These are phyloP conservation scores for Clathrus columnatus DNA, from an alignment of 768 basidiomycete species.

Conservation along the genomic window DNA sequence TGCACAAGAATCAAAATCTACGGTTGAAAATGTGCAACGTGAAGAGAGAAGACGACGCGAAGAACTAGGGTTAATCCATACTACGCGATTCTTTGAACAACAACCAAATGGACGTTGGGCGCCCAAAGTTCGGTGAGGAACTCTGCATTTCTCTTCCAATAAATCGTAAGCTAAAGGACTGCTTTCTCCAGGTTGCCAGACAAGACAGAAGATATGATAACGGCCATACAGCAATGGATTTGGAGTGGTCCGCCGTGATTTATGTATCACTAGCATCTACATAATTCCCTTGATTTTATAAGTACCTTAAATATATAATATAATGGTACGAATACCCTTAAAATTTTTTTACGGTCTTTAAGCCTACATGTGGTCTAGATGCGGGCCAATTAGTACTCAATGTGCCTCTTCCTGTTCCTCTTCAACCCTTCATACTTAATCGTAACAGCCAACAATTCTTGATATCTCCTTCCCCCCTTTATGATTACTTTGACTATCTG, in stretches of 20 bases:
- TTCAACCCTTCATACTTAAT: too few relatives aligned
- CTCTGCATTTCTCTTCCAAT: not conserved
- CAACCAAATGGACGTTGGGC: slow-evolving; percentile 65
- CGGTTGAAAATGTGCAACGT: slow-evolving; percentile 87
- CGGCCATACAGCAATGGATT: slow-evolving; percentile 72
- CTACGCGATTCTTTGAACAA: slow-evolving; percentile 76
- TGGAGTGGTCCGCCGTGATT: slow-evolving; percentile 31
- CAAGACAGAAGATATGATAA: slow-evolving; percentile 56
- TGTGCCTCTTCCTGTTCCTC: too few relatives aligned
- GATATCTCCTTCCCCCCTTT: too few relatives aligned
- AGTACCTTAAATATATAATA: not conserved
- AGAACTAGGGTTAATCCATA: slow-evolving; percentile 56
- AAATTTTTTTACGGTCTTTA: not conserved
- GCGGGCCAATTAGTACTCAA: too few relatives aligned
- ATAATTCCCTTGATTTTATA: not conserved
- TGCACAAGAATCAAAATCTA: slow-evolving; percentile 82
- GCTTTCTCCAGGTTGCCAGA: slow-evolving; percentile 49
- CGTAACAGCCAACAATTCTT: too few relatives aligned
- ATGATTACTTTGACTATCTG: too few relatives aligned
- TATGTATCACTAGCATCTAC: not conserved
- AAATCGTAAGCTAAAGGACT: slow-evolving; percentile 2
- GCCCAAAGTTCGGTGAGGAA: slow-evolving; percentile 64
- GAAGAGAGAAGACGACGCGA: slow-evolving; percentile 69
- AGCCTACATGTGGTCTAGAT: too few relatives aligned
- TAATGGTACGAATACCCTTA: not conserved